Evolutionary conservation across 805 yeast genomes (phyloP).

Genomic region (Kazachstania bromeliacearum): DNA sequence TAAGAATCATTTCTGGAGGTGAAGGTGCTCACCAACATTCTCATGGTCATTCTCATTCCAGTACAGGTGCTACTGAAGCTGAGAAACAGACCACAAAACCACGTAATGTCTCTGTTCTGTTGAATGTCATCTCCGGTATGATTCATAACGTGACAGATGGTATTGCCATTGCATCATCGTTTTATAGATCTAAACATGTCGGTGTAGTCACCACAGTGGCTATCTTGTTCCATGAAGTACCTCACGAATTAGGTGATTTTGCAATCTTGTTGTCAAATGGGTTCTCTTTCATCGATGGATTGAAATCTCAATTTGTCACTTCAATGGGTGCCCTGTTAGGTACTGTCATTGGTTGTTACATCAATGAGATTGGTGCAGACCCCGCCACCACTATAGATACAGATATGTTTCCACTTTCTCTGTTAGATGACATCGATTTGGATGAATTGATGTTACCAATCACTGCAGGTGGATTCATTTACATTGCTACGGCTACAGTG

Average conservation of each 20-base stretch:
- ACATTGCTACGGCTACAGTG: slow-evolving; percentile 66
- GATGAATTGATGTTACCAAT: slow-evolving; percentile 52
- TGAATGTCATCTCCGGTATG: slow-evolving; percentile 61
- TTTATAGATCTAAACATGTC: slow-evolving; percentile 46
- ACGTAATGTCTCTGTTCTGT: slow-evolving; percentile 43
- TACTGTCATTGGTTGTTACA: slow-evolving; percentile 50
- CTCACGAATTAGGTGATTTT: slow-evolving; percentile 76
- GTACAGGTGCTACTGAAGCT: slow-evolving; percentile 28
- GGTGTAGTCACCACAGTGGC: slow-evolving; percentile 67
- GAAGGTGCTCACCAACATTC: slow-evolving; percentile 14
- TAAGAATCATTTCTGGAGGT: slow-evolving; percentile 36
- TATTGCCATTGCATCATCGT: slow-evolving; percentile 61
- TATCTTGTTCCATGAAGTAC: slow-evolving; percentile 67
- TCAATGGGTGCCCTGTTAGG: slow-evolving; percentile 60
- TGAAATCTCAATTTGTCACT: slow-evolving; percentile 57
- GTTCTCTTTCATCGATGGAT: slow-evolving; percentile 53
- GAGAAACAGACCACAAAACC: slow-evolving; percentile 3
- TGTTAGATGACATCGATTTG: neutral
- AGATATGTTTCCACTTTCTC: too few relatives aligned
- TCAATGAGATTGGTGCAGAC: slow-evolving; percentile 32
- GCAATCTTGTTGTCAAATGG: slow-evolving; percentile 60
- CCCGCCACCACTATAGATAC: neutral
- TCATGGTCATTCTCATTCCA: slow-evolving; percentile 39
- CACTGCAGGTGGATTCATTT: slow-evolving; percentile 69
- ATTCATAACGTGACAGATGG: slow-evolving; percentile 75